Conservation (phyloP, 1,284 basidiomycete species). For the Sporisorium reilianum region DNA sequence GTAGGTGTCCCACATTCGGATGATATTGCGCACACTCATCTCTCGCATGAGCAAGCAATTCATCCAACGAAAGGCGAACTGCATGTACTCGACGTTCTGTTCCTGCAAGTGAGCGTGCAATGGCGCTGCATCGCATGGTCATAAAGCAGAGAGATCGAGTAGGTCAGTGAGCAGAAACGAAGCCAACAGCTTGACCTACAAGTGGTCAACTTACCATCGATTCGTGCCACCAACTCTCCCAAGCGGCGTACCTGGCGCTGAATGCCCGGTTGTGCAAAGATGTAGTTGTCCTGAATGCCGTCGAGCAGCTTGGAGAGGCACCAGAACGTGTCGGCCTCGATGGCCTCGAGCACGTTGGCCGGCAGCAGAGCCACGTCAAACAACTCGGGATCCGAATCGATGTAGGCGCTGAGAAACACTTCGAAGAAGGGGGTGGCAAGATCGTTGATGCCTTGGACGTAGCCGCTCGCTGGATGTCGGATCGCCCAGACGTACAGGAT, state of each 20-base stretch:
- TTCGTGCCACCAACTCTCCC: conserved; percentile 62
- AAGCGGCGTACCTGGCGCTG: conserved; percentile 64
- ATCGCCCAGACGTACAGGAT: conserved; percentile 69
- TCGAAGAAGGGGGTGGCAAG: conserved; percentile 69
- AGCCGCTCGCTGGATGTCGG: conserved; percentile 67
- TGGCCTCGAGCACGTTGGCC: conserved; percentile 54
- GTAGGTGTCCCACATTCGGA: conserved; percentile 69
- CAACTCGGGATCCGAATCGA: conserved; percentile 61
- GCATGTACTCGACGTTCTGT: conserved; percentile 68
- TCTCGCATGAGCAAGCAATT: conserved; percentile 70
- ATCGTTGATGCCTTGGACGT: conserved; percentile 69
- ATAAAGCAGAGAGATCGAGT: no score
- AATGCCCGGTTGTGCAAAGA: conserved; percentile 67
- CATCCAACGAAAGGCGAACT: conserved; percentile 69
- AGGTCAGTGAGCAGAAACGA: not conserved
- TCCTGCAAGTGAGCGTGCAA: conserved; percentile 64
- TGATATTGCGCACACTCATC: conserved; percentile 68
- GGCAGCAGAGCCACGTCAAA: conserved; percentile 64
- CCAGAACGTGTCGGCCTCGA: conserved; percentile 69
- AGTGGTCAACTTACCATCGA: conserved; percentile 52
- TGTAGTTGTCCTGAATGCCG: conserved; percentile 69
- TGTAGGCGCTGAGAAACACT: conserved; percentile 66
- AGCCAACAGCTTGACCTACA: not conserved
- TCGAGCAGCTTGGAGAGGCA: conserved; percentile 67
- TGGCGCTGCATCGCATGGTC: conserved; percentile 41